phyloP scores from a whole-genome alignment of 1,284 basidiomycete genomes.

The Amylostereum areolatum region DNA sequence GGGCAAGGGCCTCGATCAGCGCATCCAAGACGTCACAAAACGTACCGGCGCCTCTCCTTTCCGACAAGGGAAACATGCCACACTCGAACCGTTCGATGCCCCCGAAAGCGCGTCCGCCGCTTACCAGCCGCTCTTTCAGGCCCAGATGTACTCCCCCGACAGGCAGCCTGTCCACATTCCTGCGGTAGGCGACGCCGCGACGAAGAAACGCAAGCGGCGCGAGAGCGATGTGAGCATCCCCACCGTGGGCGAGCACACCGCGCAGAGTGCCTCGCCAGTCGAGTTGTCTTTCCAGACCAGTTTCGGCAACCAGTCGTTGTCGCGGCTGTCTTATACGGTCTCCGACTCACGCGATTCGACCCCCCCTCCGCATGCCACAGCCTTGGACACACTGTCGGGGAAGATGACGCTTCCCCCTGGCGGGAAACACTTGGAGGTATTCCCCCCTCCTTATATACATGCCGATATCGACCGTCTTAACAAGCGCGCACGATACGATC shows the following conservation, averaged over 20 bases:
- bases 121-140: slow-evolving; percentile 42
- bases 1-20: slow-evolving; percentile 41
- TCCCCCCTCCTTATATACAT: slow-evolving; percentile 26
- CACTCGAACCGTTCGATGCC: slow-evolving; percentile 41
- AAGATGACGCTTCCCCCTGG: slow-evolving; percentile 19
- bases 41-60: slow-evolving; percentile 41
- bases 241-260: neutral
- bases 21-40: slow-evolving; percentile 45
- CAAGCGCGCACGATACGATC: neutral
- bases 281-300: neutral
- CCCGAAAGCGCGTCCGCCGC: slow-evolving; percentile 25
- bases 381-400: slow-evolving; percentile 3
- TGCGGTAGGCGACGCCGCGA: slow-evolving; percentile 8
- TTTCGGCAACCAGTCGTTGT: neutral
- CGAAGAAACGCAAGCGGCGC: slow-evolving; percentile 13
- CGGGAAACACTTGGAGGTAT: slow-evolving; percentile 30
- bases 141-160: slow-evolving; percentile 35
- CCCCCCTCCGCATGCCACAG: slow-evolving; percentile 1
- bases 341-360: slow-evolving; percentile 6
- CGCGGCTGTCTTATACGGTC: neutral
- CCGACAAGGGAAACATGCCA: slow-evolving; percentile 44
- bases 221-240: slow-evolving; percentile 8
- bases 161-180: slow-evolving; percentile 2
- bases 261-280: neutral
- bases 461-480: too few relatives aligned